Evolutionary conservation across 257 asterid genomes (phyloP), one percentile per base, ranked within the genome.

Genomic region (Nicotiana attenuata): DNA sequence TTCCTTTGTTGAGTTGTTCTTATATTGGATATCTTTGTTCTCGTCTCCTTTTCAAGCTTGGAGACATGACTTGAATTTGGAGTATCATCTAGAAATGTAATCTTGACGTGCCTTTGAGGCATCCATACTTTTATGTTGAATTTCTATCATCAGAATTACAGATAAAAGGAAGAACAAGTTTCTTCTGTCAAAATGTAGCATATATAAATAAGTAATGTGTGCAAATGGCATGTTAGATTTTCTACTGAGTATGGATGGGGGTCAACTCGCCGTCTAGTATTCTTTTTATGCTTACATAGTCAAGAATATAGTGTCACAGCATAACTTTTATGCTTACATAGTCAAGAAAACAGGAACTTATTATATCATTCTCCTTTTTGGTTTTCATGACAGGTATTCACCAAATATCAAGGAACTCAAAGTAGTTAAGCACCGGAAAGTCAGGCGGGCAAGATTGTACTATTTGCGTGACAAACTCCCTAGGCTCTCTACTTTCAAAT

Each of bases 391-490:
- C 97, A 95, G 99, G 88, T 95, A 95, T 82, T 95, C 99, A 22
- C 98, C 97, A 66, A 83, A 85, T 69, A 88, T 95, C 86, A 95
- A 93, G 86, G 98, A 95, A 87, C 87, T 95, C 77, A 91, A 83
- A 85, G 97, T 93, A 47, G 78, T 95, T 65, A 93, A 80, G 65
- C 99, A 93, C 89, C 86, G 99, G 82, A 95, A 95, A 88, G 99
- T 95, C 83, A 88, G 99, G 80, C 84, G 99, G 41, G 98, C 99
- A 3, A 90, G 89, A 80, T 80, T 95, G 83, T 93, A 95, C 91
- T 95, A 92, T 89, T 79, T 95, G 90, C 89, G 98, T 1, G 96
- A 95, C 84, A 95, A 95, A 88, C 98, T 95, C 83, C 99, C 99
- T 19, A 88, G 99, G 91, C 91, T 95, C 80, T 95, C 98, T 81